These are phyloP conservation scores for Arthrobotrys musiformis DNA, from an alignment of 2,329 filamentous ascomycete genomes.

Conservation along the genomic window DNA sequence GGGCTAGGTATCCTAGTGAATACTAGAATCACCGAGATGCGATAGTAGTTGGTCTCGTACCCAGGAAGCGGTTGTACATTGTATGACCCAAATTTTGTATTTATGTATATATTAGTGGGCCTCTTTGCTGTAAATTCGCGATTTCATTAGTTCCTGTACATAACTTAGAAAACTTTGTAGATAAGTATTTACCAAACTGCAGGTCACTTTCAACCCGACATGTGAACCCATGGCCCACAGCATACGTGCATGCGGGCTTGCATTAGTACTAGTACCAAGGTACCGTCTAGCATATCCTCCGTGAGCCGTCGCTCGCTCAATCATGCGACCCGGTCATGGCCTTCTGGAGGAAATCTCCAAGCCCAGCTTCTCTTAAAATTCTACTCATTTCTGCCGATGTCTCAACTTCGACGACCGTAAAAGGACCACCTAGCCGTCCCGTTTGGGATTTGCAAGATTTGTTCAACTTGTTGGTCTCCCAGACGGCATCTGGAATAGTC, in stretches of 20 bases:
- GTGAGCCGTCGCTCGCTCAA: background rate
- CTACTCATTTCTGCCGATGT: slow-evolving; percentile 46
- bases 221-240: background rate
- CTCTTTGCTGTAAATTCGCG: too few species aligned
- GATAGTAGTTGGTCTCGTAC: too few species aligned
- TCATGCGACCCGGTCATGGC: slow-evolving; percentile 29
- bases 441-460: background rate
- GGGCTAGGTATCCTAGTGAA: slow-evolving; percentile 9
- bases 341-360: slow-evolving; percentile 43
- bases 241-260: background rate
- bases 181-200: background rate
- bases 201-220: background rate
- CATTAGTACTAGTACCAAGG: background rate
- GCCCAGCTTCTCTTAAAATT: slow-evolving; percentile 33
- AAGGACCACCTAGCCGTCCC: slow-evolving; percentile 29
- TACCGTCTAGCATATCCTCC: background rate
- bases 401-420: slow-evolving; percentile 38
- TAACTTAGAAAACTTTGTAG: background rate
- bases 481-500: background rate
- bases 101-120: background rate
- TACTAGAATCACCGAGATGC: background rate
- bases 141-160: background rate
- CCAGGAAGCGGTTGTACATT: too few species aligned
- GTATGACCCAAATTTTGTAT: background rate
- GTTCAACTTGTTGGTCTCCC: too few species aligned